Evolutionary conservation across 106 monocot genomes (phyloP).

Genomic region (Dendrobium catenatum): DNA sequence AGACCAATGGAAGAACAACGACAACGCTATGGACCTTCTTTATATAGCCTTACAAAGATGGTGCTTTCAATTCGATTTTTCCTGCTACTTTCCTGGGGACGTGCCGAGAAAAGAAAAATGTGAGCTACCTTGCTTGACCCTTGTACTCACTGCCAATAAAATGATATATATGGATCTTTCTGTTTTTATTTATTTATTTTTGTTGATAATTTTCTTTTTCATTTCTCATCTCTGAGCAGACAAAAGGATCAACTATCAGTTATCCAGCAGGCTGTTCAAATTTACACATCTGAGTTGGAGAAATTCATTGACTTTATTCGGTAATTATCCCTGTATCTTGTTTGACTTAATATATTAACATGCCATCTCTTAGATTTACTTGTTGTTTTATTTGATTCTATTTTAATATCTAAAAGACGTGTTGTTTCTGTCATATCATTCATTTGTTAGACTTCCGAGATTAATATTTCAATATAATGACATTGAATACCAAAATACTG

Average conservation of each 20-base stretch:
- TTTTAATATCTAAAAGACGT: not conserved
- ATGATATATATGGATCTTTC: not conserved
- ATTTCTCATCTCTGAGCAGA: conserved; percentile 19
- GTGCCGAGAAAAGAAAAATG: conserved; percentile 49
- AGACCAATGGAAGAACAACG: conserved; percentile 99
- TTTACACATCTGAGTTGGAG: conserved; percentile 62
- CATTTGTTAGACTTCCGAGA: not conserved
- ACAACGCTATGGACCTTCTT: conserved; percentile 78
- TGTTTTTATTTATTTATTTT: not conserved
- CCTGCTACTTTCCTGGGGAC: conserved; percentile 62
- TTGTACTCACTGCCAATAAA: not conserved
- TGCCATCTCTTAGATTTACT: not conserved
- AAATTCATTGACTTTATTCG: conserved; percentile 77
- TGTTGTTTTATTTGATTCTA: not conserved
- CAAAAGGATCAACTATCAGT: conserved; percentile 43
- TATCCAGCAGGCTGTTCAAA: conserved; percentile 55
- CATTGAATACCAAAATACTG: not conserved
- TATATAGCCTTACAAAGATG: conserved; percentile 82
- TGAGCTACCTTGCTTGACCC: conserved; percentile 27
- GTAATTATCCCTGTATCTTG: conserved; percentile 20
- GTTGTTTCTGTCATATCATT: not conserved
- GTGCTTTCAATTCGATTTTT: conserved; percentile 57
- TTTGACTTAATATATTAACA: not conserved
- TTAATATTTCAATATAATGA: not conserved
- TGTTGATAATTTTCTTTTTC: not conserved